Base-by-base conservation (phyloP, 2,329 filamentous ascomycete genomes). In the Trichophyton equinum region DNA sequence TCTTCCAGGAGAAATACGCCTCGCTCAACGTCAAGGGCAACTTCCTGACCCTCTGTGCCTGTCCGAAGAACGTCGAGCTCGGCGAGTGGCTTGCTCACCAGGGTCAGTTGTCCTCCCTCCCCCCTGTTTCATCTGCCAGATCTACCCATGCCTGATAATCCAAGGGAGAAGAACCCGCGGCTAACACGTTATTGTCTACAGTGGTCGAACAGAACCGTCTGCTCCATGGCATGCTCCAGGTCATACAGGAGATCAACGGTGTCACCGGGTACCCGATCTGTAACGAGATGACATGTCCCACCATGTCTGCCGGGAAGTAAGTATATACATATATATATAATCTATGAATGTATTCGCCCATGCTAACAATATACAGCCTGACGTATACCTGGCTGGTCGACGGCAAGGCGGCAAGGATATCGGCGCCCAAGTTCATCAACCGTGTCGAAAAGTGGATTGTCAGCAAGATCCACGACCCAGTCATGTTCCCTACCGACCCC, bases 381-480 rank as follows among this genome's bases (percentile, higher is more conserved):
- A 95, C 90, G 27, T 97, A 96, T 74, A 96, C 91, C 57, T 97
- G 92, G 92, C 83, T 97, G 60, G 95, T 96, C 75, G 86, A 86
- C 66, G 86, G 89, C 68, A 85, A 87, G 71, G 91, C 92, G 9
- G 91, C 95, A 65, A 92, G 95, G 75, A 87, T 97, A 47, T 91
- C 92, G 2, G 92, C 92, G 5, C 86, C 86, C 64, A 91, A 95
- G 74, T 97, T 97, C 77, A 94, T 96, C 77, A 90, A 89, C 66
- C 84, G 96, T 27, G 95, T 97, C 73, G 91, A 96, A 76, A 89
- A 92, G 70, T 97, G 92, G 91, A 95, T 97, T 72, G 88, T 89
- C 33, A 90, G 91, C 76, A 97, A 97, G 77, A 90, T 96, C 65
- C 89, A 94, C 68, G 91, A 97, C 72, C 85, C 85, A 57, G 82